These are phyloP conservation scores for Nicotiana tabacum DNA, from an alignment of 257 asterid genomes.

Conservation along the genomic window DNA sequence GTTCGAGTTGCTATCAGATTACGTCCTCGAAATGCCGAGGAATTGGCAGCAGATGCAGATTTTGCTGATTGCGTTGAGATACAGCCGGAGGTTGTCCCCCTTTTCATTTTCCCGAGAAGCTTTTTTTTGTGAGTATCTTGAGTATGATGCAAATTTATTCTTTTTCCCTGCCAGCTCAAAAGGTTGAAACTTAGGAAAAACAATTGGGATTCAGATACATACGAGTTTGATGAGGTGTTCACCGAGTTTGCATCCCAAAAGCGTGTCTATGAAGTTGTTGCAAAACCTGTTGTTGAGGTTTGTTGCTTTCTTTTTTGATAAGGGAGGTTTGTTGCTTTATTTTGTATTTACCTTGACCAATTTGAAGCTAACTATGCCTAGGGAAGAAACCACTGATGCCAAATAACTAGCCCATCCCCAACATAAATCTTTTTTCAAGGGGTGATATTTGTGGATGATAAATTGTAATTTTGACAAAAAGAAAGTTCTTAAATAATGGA, in stretches of 20 bases:
- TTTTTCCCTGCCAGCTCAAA: conserved; percentile 60
- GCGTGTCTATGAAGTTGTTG: conserved; percentile 98
- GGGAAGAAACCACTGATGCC: not conserved
- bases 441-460: conserved; percentile 7
- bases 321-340: no score
- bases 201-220: conserved; percentile 99
- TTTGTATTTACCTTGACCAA: not conserved
- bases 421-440: not conserved
- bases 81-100: conserved; percentile 78
- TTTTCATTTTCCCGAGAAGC: conserved; percentile 2
- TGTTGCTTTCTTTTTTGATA: conserved; percentile 13
- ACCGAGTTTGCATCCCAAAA: conserved; percentile 95
- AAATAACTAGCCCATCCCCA: not conserved
- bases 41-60: conserved; percentile 94
- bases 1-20: conserved; percentile 93
- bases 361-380: not conserved
- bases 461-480: not conserved
- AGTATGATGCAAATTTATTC: conserved; percentile 17
- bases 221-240: conserved; percentile 91
- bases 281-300: conserved; percentile 99
- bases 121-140: conserved; percentile 17
- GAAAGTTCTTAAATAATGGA: not conserved
- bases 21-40: conserved; percentile 93
- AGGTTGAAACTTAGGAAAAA: conserved; percentile 93
- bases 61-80: conserved; percentile 98